Base-by-base conservation (phyloP, 2,329 filamentous ascomycete species). In the Neonectria hederae region DNA sequence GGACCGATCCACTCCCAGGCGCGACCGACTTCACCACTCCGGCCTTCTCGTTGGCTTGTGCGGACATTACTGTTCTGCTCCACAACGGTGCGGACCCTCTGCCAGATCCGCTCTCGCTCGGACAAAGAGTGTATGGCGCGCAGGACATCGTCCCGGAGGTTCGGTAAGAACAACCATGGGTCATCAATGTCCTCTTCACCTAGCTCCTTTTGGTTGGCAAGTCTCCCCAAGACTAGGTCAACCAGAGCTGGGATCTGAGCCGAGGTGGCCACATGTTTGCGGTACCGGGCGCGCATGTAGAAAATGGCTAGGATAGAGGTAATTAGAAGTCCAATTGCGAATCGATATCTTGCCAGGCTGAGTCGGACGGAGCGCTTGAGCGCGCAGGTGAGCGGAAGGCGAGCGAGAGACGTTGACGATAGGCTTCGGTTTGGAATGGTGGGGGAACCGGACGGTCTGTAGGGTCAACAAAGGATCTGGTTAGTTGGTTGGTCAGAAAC, bases 61-160 rank as follows among this genome's bases (percentile, higher is more conserved):
- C 96, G 87, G 17, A 99, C 91, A 75, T 99, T 99, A 65, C 92
- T 92, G 77, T 99, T 99, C 78, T 90, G 90, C 79, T 99, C 96
- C 1, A 99, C 94, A 56, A 98, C 91, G 55, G 84, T 87, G 70
- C 89, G 87, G 21, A 99, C 96, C 54, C 89, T 88, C 68, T 89
- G 86, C 96, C 97, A 99, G 54, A 99, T 83, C 60, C 88, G 87
- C 75, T 96, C 91, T 40, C 96, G 86, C 72, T 94, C 88, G 9
- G 85, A 84, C 21, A 94, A 85, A 4, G 87, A 90, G 77, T 97
- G 93, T 65, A 97, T 90, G 28, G 91, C 88, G 21, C 95, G 86
- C 42, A 99, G 83, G 3, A 99, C 90, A 75, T 98, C 95, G 75
- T 99, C 96, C 64, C 96, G 86, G 58, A 99, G 82, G 76, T 98